Evolutionary conservation across 768 basidiomycete genomes (phyloP), one percentile per base, ranked within the genome.

Genomic region (Panaeolus cyanescens): DNA sequence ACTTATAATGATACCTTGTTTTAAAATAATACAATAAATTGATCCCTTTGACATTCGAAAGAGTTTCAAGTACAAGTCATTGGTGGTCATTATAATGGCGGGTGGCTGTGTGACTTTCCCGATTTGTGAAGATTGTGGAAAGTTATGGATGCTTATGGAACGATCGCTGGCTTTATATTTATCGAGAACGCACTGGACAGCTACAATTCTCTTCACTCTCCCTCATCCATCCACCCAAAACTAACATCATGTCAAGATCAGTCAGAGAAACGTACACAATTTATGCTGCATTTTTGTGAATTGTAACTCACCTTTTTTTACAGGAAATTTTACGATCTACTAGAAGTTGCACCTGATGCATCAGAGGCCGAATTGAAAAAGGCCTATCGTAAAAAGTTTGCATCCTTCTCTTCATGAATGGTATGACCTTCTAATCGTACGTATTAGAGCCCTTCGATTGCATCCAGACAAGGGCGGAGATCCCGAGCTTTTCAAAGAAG

Each of bases 381-480:
- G 74, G 95, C 95, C 31, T 96, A 96, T 80, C 90, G 93, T 68
- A 95, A 95, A 79, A 95, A 94, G 93, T 94, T 64, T 30, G 74
- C 63, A 28, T 50, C 40, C 53, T 59, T 30, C 62, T 15, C n/a
- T 34, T 55, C 37, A 28, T 62, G 63, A 20, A 8, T 61, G 60
- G 28, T 63, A 58, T 60, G 31, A 64, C 59, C 42, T 39, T 6
- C 59, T 20, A 54, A 55, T 22, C 56, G 65, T 58, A 58, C 39
- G 64, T 55, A 60, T 22, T 61, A 95, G 93, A 75, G 93, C 93
- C 9, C 75, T 95, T 55, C 86, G 90, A 60, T 77, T 94, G 65
- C 93, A 95, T 72, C 93, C 93, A 20, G 93, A 95, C 83, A 96
- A 96, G 77, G 95, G 95, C 53, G 95, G 95, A 60, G 96, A 97